Base-by-base conservation (phyloP, 2,329 filamentous ascomycete species). In the Ceratocystis harringtonii region DNA sequence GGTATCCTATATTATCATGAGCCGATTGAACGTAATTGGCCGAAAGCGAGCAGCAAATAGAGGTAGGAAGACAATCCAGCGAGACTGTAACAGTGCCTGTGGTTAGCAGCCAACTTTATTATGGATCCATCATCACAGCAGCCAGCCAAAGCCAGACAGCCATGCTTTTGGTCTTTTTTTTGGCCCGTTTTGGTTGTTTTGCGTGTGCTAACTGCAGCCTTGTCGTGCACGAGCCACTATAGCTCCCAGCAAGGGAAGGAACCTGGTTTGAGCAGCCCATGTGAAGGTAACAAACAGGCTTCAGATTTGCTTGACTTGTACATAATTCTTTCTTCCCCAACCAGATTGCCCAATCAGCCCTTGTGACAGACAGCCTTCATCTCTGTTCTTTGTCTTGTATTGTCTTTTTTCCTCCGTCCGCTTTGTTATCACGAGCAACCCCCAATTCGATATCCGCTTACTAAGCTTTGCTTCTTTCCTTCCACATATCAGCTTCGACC, bases 131-230 rank as follows among this genome's bases (percentile, higher is more conserved):
- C 8, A 52, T n/a, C 60, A 19, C 44, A n/a, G 28, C 28, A 58
- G 50, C 15, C 52, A 60, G 22, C 22, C 30, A 58, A 43, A 19
- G 32, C 32, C 30, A 41, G 7, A 28, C 17, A 61, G 55, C 12
- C 45, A 55, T 45, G 7, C 17, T 50, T 43, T 32, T 41, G 12
- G 36, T 41, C 36, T 41, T 41, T 41, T 41, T 41, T 15, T 15
- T 41, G 12, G 36, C 10, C 36, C 12, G 36, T 41, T 41, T 41
- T 41, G 36, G n/a, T 22, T 32, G 48, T 52, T 50, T 57, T 63
- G 65, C 65, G 65, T 67, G 68, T 68, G 61, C 64, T 28, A 8
- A 41, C 66, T 65, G 67, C 64, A 69, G 67, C 67, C 64, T 67
- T 68, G 66, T 55, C 64, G 45, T 66, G 32, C 48, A 45, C 15